These are phyloP conservation scores for Tulasnella sp. DNA, from an alignment of 768 basidiomycete genomes.

Conservation along the genomic window DNA sequence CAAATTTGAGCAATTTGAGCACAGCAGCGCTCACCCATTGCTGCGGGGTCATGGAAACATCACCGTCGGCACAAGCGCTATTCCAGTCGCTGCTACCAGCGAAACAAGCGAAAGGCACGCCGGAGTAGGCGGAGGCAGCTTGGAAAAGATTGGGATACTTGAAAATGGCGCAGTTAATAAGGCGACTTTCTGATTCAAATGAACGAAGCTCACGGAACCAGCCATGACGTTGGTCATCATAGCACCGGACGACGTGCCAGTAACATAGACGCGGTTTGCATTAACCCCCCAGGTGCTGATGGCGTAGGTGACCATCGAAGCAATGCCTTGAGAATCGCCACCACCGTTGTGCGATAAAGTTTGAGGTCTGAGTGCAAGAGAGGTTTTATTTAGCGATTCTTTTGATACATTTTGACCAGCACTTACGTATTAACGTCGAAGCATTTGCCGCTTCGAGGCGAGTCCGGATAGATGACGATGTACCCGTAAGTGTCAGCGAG, in stretches of 20 bases:
- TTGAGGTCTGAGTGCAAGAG: slow-evolving; percentile 29
- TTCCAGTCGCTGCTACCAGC: slow-evolving; percentile 44
- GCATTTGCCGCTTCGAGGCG: too few species aligned
- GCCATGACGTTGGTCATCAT: slow-evolving; percentile 56
- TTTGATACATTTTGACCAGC: too few species aligned
- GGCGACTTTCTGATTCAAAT: background rate
- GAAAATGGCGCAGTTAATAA: background rate
- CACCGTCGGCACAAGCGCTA: slow-evolving; percentile 40
- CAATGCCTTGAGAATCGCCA: slow-evolving; percentile 33
- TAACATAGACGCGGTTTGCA: slow-evolving; percentile 39
- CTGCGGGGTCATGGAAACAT: slow-evolving; percentile 38
- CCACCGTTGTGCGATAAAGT: slow-evolving; percentile 51
- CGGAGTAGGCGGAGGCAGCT: slow-evolving; percentile 44
- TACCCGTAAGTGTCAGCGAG: too few species aligned
- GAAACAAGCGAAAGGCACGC: slow-evolving; percentile 51
- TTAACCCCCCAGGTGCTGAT: slow-evolving; percentile 12
- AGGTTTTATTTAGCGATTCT: slow-evolving; percentile 50
- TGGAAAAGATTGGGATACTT: slow-evolving; percentile 39
- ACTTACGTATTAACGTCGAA: too few species aligned
- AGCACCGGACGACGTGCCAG: slow-evolving; percentile 46
- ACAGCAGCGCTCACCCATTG: slow-evolving; percentile 36
- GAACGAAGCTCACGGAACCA: slow-evolving; percentile 33
- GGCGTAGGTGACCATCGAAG: slow-evolving; percentile 9
- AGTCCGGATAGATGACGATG: too few species aligned
- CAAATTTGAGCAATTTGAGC: too few species aligned